Base-by-base conservation (phyloP, 2,329 filamentous ascomycete genomes). In the Monosporascus ibericus region DNA sequence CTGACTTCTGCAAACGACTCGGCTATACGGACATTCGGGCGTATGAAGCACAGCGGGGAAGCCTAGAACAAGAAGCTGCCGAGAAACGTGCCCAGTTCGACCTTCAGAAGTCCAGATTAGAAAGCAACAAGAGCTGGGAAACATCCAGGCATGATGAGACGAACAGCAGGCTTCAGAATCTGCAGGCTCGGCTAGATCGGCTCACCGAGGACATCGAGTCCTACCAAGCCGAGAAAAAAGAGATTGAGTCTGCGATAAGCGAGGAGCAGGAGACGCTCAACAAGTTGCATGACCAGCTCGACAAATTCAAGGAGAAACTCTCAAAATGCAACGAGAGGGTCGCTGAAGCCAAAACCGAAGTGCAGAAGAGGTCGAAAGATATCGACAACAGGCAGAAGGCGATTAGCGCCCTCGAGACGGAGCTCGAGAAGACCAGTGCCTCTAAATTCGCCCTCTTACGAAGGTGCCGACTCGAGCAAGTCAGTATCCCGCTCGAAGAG, bases 1-100 rank as follows among this genome's bases (percentile, higher is more conserved):
- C 79, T 22, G 78, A 78, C 40, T 99, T 99, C 73, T 99, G 94
- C 73, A 81, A 84, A 61, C 84, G 88, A 51, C 82, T 96, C 20
- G 90, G 92, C 1, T 97, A 96, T 68, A 79, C 82, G 53, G 87
- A 95, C 63, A 95, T 99, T 58, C 88, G 92, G 53, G 88, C 90
- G 53, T 99, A 97, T 64, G 91, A 97, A 67, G 87, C 87, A 25
- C 92, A 95, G 60, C 94, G 97, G 71, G 92, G 94, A 48, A 91
- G 88, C 42, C 75, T 95, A 48, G 92, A 97, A 69, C 90, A 96
- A 68, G 90, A 97, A 67, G 88, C 89, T 44, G 86, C 86, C 1
- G 86, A 94, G 70, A 92, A 92, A 75, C 90, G 90, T 57, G 85
- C 88, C 50, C 86, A 92, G 59, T 97, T 96, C 62, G 88, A 87